These are phyloP conservation scores for Fonsecaea pedrosoi DNA, from an alignment of 2,329 filamentous ascomycete species.

Conservation along the genomic window DNA sequence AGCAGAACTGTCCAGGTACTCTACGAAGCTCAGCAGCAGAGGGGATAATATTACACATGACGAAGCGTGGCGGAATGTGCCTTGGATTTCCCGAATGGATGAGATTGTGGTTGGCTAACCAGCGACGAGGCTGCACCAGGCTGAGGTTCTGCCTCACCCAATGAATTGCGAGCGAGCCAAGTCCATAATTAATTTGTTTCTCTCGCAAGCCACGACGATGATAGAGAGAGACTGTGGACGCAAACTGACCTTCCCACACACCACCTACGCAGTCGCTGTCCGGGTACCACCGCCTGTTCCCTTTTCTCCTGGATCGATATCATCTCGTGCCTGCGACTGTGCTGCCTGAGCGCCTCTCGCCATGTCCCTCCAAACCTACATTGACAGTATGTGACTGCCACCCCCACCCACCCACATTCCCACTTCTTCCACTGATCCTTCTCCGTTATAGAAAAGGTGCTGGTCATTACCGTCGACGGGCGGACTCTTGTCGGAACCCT, in stretches of 20 bases:
- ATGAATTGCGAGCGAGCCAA: background rate
- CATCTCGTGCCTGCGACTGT: conserved; percentile 2
- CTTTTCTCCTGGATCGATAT: background rate
- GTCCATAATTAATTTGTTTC: background rate
- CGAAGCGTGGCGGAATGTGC: conserved; percentile 1
- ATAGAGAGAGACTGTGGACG: background rate
- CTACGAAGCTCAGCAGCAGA: background rate
- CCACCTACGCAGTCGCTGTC: background rate
- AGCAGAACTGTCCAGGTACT: background rate
- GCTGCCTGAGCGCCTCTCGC: conserved; percentile 24
- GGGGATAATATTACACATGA: conserved; percentile 3
- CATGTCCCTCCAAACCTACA: conserved; percentile 62
- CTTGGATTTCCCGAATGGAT: background rate
- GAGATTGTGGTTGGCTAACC: conserved; percentile 2
- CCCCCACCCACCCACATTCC: background rate
- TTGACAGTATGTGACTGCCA: conserved; percentile 47
- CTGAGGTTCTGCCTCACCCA: conserved; percentile 1
- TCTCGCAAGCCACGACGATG: background rate
- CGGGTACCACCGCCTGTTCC: background rate
- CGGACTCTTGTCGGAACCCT: conserved; percentile 84
- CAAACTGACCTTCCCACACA: background rate
- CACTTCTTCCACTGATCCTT: conserved; percentile 35
- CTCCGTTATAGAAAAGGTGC: conserved; percentile 76
- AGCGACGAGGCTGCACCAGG: conserved; percentile 16
- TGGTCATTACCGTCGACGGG: conserved; percentile 90